Conservation (phyloP, 1,139 yeast species). For the Geotrichum fermentans region DNA sequence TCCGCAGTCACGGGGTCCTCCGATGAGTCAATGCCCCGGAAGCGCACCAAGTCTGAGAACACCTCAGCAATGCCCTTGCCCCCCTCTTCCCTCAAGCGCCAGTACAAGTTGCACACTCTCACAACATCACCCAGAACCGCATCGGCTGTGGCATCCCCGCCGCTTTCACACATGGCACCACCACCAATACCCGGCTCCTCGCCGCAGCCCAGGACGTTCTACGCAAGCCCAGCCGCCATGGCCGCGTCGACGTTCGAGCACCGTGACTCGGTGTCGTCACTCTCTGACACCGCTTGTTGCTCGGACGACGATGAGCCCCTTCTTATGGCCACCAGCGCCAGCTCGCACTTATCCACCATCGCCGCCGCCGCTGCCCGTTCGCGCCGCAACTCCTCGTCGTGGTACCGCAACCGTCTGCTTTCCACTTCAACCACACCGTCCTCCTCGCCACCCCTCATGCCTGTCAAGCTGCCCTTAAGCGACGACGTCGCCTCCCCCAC, state of each 20-base stretch:
- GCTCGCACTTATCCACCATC: not conserved
- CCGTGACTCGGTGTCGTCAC: constrained; percentile 5
- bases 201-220: constrained; percentile 1
- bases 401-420: constrained; percentile 1
- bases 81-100: constrained; percentile 1
- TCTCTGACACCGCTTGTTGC: constrained; percentile 2
- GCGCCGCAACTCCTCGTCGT: not conserved
- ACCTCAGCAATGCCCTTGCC: not conserved
- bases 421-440: constrained; percentile 12
- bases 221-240: constrained; percentile 10
- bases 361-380: constrained; percentile 4
- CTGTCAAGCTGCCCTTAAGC: constrained; percentile 26
- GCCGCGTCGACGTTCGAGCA: constrained; percentile 1
- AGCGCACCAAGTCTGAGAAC: constrained; percentile 10
- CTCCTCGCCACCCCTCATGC: constrained; percentile 28
- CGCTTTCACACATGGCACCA: not conserved
- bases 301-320: constrained; percentile 6
- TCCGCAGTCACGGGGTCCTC: constrained; percentile 63
- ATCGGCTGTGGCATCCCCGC: constrained; percentile 6
- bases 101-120: not conserved
- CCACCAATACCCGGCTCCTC: not conserved
- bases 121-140: not conserved
- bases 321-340: constrained; percentile 2
- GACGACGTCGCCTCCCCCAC: constrained; percentile 29
- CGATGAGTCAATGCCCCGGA: constrained; percentile 37